Percentiles rank a stretch among this genome's conserved stretches.
These are phyloP conservation scores for Mortierella antarctica DNA, from an alignment of 192 early-diverging fungal species.

Conservation along the genomic window DNA sequence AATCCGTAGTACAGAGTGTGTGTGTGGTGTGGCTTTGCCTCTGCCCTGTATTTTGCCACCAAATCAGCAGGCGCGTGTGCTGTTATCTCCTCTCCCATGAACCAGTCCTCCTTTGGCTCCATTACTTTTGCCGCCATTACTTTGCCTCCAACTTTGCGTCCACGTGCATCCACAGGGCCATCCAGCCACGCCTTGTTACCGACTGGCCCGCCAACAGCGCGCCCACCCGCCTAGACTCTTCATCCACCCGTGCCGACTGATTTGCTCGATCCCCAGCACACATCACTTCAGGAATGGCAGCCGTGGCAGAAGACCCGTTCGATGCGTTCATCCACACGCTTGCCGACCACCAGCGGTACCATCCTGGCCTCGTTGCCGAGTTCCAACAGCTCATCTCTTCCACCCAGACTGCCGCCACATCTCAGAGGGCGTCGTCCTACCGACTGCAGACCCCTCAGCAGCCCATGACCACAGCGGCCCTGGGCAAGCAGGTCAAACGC, in stretches of 20 bases:
- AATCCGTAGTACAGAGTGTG: too few species aligned
- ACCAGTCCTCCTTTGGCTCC: too few species aligned
- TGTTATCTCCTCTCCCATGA: too few species aligned
- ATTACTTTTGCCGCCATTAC: too few species aligned
- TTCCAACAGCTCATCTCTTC: conserved; percentile 7
- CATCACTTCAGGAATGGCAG: too few species aligned
- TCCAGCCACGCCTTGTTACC: too few species aligned
- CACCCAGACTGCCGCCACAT: background rate
- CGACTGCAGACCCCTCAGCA: background rate
- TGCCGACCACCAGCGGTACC: conserved; percentile 22
- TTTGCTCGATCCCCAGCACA: too few species aligned
- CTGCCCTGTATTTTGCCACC: background rate
- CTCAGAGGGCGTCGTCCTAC: background rate
- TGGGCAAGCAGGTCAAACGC: conserved; percentile 34
- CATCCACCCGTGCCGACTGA: too few species aligned
- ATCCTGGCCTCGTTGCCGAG: conserved; percentile 9
- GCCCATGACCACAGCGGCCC: background rate
- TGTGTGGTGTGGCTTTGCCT: background rate
- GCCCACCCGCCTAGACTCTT: too few species aligned
- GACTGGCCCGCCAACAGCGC: too few species aligned
- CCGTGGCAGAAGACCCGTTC: background rate
- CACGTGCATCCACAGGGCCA: too few species aligned
- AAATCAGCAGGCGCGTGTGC: background rate
- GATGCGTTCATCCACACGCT: conserved; percentile 17
- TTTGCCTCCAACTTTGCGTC: too few species aligned